Percentiles rank a stretch among this genome's conserved stretches.
Conservation (phyloP, 768 basidiomycete genomes). For the Lentinula sp. region DNA sequence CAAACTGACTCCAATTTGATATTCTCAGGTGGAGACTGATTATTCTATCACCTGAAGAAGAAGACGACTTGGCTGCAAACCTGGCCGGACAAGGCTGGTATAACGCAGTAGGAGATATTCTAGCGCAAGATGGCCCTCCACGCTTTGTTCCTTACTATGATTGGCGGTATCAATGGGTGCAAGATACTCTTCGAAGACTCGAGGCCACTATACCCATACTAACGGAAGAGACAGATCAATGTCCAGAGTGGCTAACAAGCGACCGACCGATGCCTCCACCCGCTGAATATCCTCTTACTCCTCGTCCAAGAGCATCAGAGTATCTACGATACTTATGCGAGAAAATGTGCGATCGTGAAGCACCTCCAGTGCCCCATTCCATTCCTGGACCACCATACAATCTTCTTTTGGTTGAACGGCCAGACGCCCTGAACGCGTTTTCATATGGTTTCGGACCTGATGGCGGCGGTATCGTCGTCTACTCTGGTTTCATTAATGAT, state of each 20-base stretch:
- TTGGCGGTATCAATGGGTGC: conserved; percentile 90
- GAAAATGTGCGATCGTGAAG: conserved; percentile 36
- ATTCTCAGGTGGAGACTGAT: conserved; percentile 76
- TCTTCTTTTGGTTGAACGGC: conserved; percentile 81
- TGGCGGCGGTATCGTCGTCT: conserved; percentile 91
- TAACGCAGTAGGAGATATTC: conserved; percentile 71
- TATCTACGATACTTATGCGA: conserved; percentile 55
- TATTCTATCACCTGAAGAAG: conserved; percentile 87
- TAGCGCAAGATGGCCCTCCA: conserved; percentile 57
- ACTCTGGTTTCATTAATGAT: conserved; percentile 88
- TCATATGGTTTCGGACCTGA: conserved; percentile 93
- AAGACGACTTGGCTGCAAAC: conserved; percentile 80
- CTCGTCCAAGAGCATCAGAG: conserved; percentile 75
- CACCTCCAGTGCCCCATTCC: conserved; percentile 41
- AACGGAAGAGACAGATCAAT: conserved; percentile 49
- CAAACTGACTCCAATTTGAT: conserved; percentile 1
- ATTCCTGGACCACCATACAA: conserved; percentile 86
- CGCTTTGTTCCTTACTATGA: conserved; percentile 66
- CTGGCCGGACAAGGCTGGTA: conserved; percentile 87
- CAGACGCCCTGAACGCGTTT: conserved; percentile 85
- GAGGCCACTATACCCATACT: conserved; percentile 70
- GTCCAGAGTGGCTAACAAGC: conserved; percentile 49
- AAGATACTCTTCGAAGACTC: conserved; percentile 67
- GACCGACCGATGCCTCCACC: conserved; percentile 72
- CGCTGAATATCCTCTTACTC: conserved; percentile 73